These are phyloP conservation scores for Blastocystis sp. DNA, from an alignment of 352 stramenopile genomes.

Conservation along the genomic window DNA sequence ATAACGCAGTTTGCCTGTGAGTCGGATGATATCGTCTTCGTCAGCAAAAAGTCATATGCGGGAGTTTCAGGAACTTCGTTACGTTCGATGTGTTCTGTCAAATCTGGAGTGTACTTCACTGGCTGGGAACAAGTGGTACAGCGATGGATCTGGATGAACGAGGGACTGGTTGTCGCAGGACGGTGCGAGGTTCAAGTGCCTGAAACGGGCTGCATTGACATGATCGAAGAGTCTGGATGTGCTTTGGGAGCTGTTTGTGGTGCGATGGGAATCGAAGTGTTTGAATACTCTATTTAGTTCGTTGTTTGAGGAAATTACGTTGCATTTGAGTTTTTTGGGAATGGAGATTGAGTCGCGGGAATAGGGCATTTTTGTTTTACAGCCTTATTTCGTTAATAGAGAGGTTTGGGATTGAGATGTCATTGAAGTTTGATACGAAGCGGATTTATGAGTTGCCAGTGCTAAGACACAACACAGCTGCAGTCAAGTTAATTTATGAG, in stretches of 20 bases:
- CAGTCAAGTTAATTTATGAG: slow-evolving; percentile 9
- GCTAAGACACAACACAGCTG: slow-evolving; percentile 13
- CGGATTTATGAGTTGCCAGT: slow-evolving; percentile 42
- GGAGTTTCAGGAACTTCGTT: slow-evolving; percentile 8
- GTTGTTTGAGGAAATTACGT: background rate
- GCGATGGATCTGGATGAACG: background rate
- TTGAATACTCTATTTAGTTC: slow-evolving; percentile 45
- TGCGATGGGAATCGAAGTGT: slow-evolving; percentile 46
- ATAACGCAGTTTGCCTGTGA: background rate
- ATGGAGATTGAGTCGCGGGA: background rate
- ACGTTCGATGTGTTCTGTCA: background rate
- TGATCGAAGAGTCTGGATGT: background rate
- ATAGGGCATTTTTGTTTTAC: background rate
- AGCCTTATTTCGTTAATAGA: background rate
- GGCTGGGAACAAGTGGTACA: slow-evolving; percentile 26
- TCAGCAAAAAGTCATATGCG: background rate
- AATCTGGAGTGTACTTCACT: background rate
- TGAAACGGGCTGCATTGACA: slow-evolving; percentile 27
- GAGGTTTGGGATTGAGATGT: background rate
- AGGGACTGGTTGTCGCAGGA: background rate
- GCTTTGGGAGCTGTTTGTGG: background rate
- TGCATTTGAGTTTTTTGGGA: background rate
- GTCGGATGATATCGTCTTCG: background rate
- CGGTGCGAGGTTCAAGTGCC: background rate
- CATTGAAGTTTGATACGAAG: slow-evolving; percentile 23